Evolutionary conservation across 2,329 filamentous ascomycete genomes (phyloP).

Genomic region (Aphanoascus verrucosus): DNA sequence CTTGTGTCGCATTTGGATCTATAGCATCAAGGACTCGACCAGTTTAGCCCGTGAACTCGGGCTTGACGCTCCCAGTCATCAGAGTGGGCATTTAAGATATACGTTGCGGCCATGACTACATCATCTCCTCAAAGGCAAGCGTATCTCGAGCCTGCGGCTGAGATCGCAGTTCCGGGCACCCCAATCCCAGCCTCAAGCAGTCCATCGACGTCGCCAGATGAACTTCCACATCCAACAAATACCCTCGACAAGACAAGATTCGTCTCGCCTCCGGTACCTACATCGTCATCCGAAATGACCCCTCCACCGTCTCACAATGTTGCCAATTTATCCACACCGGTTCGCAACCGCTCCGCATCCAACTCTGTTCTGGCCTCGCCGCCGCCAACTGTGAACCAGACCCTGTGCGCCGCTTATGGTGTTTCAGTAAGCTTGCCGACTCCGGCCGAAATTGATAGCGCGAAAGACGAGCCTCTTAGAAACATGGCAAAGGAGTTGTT

Average conservation of each 20-base stretch:
- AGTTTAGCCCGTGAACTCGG: neutral
- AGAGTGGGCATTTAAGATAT: neutral
- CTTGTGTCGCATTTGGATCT: neutral
- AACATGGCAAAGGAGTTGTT: conserved; percentile 46
- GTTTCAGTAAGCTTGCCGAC: conserved; percentile 38
- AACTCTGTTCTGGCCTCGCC: conserved; percentile 35
- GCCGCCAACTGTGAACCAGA: conserved; percentile 37
- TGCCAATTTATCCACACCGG: conserved; percentile 21
- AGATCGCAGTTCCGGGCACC: conserved; percentile 29
- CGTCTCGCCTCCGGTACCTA: conserved; percentile 33
- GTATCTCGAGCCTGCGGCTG: conserved; percentile 30
- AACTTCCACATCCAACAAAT: conserved; percentile 18
- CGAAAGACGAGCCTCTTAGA: conserved; percentile 43
- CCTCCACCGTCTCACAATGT: conserved; percentile 46
- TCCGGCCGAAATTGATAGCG: conserved; percentile 42
- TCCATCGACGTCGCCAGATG: conserved; percentile 30
- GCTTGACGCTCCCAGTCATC: neutral
- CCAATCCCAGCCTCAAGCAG: conserved; percentile 23
- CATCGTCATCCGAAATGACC: conserved; percentile 46
- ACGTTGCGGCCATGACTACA: neutral
- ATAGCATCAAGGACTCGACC: neutral
- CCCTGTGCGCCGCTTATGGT: conserved; percentile 33
- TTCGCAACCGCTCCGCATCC: conserved; percentile 34
- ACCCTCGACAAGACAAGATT: conserved; percentile 4
- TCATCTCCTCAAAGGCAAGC: conserved; percentile 16